Percentiles rank a stretch among this genome's conserved stretches.
These are phyloP conservation scores for Yamadazyma aaseri DNA, from an alignment of 1,139 yeast genomes.

Conservation along the genomic window DNA sequence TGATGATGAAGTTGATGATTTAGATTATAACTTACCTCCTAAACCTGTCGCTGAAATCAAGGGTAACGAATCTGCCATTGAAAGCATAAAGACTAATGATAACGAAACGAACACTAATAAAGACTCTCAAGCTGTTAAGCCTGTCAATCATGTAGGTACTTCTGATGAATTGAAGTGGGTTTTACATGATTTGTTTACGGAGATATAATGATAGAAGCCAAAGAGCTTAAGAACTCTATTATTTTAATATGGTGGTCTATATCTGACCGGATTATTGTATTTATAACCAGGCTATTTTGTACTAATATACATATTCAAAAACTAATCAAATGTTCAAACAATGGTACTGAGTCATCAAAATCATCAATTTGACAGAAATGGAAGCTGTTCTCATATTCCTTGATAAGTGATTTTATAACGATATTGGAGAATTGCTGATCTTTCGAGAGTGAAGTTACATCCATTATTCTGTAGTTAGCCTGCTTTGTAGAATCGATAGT, in stretches of 20 bases:
- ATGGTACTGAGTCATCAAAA: slow-evolving; percentile 3
- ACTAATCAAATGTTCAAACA: slow-evolving; percentile 3
- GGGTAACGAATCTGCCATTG: slow-evolving; percentile 5
- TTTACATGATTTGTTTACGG: slow-evolving; percentile 53
- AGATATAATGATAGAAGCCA: slow-evolving; percentile 26
- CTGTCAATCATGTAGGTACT: slow-evolving; percentile 48
- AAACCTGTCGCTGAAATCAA: slow-evolving; percentile 14
- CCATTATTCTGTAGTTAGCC: slow-evolving; percentile 6
- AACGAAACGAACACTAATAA: slow-evolving; percentile 3
- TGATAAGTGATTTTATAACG: not conserved
- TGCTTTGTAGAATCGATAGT: not conserved
- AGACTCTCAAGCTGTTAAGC: slow-evolving; percentile 1
- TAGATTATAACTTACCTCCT: slow-evolving; percentile 45
- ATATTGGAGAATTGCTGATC: slow-evolving; percentile 1
- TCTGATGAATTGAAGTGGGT: slow-evolving; percentile 72
- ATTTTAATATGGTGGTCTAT: not conserved
- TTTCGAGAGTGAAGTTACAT: slow-evolving; percentile 4
- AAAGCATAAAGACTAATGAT: slow-evolving; percentile 3
- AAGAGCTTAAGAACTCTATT: not conserved
- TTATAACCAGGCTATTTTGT: slow-evolving; percentile 3
- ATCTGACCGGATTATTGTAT: not conserved
- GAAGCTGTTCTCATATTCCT: slow-evolving; percentile 5
- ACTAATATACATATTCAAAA: slow-evolving; percentile 4
- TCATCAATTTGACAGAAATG: slow-evolving; percentile 5
- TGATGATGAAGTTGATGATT: slow-evolving; percentile 48